phyloP scores from a whole-genome alignment of 2,329 filamentous ascomycete species.

The Monilinia aucupariae region DNA sequence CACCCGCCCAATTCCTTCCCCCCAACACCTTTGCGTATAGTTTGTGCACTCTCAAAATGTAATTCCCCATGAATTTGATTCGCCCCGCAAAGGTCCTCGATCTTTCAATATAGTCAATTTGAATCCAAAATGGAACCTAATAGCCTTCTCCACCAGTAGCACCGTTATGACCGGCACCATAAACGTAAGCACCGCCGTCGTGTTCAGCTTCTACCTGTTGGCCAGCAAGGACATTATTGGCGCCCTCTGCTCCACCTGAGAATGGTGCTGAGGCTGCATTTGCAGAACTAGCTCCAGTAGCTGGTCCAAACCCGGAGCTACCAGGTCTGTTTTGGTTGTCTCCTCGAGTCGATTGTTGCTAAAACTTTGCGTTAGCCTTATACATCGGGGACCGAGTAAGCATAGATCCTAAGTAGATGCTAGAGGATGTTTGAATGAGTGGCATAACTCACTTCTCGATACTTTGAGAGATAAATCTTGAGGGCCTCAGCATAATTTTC shows the following conservation, averaged over 20 bases:
- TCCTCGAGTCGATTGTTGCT: slow-evolving; percentile 63
- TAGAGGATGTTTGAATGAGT: neutral
- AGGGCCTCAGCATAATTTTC: slow-evolving; percentile 98
- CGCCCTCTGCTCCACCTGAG: slow-evolving; percentile 31
- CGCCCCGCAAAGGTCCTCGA: slow-evolving; percentile 1
- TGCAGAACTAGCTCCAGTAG: slow-evolving; percentile 38
- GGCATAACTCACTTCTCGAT: slow-evolving; percentile 76
- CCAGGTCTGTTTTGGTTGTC: slow-evolving; percentile 48
- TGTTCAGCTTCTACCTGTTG: slow-evolving; percentile 35
- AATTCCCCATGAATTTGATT: slow-evolving; percentile 16
- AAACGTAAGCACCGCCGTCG: slow-evolving; percentile 37
- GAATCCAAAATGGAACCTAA: slow-evolving; percentile 20
- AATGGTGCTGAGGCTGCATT: slow-evolving; percentile 33
- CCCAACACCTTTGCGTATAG: slow-evolving; percentile 29
- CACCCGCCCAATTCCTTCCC: slow-evolving; percentile 20
- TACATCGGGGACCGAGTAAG: slow-evolving; percentile 8
- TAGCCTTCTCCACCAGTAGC: slow-evolving; percentile 35
- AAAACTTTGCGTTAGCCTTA: slow-evolving; percentile 14
- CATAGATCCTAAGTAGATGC: slow-evolving; percentile 14
- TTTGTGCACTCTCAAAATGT: slow-evolving; percentile 32
- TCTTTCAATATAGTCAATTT: slow-evolving; percentile 10
- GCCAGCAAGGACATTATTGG: slow-evolving; percentile 35
- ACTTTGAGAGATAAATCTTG: slow-evolving; percentile 96
- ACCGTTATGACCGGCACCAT: slow-evolving; percentile 54
- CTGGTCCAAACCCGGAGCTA: slow-evolving; percentile 48